These are phyloP conservation scores for Durio zibethinus DNA, from an alignment of 345 rosid species.

Conservation along the genomic window DNA sequence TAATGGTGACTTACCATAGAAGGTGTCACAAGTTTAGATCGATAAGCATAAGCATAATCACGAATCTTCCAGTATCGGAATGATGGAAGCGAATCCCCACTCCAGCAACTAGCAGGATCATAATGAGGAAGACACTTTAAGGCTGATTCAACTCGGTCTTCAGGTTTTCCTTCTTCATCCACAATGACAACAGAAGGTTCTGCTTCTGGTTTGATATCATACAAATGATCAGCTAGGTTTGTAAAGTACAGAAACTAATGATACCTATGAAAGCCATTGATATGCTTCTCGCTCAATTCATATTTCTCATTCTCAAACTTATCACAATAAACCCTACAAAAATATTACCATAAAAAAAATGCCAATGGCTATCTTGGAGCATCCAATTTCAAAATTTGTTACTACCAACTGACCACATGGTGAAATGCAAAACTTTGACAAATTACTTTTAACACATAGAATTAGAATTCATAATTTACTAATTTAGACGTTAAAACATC, in stretches of 20 bases:
- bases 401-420: not conserved
- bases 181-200: slow-evolving; percentile 47
- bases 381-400: not conserved
- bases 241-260: not conserved
- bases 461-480: not conserved
- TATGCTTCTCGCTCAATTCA: not conserved
- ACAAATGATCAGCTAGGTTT: not conserved
- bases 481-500: not conserved
- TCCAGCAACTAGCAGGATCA: slow-evolving; percentile 49
- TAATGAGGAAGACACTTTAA: slow-evolving; percentile 65
- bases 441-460: not conserved
- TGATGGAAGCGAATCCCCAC: slow-evolving; percentile 27
- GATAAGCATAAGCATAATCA: slow-evolving; percentile 78
- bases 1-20: slow-evolving; percentile 42
- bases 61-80: slow-evolving; percentile 89
- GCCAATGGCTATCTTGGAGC: not conserved
- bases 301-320: not conserved
- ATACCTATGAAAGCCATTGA: not conserved
- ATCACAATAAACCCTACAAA: not conserved
- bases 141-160: slow-evolving; percentile 59
- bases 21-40: slow-evolving; percentile 68
- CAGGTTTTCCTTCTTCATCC: slow-evolving; percentile 62
- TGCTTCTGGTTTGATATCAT: slow-evolving; percentile 39
- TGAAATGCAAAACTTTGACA: not conserved
- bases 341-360: not conserved